Conservation (phyloP, 768 basidiomycete genomes). For the Rhodosporidiobolus odoratus region DNA sequence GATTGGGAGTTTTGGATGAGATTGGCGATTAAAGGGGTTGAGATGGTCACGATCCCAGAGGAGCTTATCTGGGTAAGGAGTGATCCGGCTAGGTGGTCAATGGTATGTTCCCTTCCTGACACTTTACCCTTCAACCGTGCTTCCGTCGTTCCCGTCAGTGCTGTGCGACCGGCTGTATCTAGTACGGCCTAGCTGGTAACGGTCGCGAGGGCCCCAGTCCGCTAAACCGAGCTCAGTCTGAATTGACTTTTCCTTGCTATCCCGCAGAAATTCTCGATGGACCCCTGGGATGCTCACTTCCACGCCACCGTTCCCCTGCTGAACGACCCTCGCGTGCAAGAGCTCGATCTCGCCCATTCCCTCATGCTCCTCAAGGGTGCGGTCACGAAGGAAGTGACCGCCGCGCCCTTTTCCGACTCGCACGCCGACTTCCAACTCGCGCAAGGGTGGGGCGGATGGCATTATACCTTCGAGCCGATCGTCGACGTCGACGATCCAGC, state of each 20-base stretch:
- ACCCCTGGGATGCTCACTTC: conserved; percentile 35
- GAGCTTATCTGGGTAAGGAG: conserved; percentile 30
- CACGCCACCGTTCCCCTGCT: conserved; percentile 27
- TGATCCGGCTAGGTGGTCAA: conserved; percentile 26
- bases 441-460: conserved; percentile 37
- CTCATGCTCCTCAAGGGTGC: conserved; percentile 30
- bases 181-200: no score
- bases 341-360: conserved; percentile 27
- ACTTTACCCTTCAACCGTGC: no score
- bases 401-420: conserved; percentile 29
- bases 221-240: no score
- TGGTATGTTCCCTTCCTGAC: conserved; percentile 13
- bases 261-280: conserved; percentile 38
- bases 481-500: neutral
- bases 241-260: neutral
- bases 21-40: conserved; percentile 14
- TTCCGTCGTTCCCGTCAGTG: no score
- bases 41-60: conserved; percentile 28
- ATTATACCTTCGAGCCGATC: conserved; percentile 32
- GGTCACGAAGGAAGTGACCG: conserved; percentile 9
- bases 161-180: no score
- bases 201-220: no score
- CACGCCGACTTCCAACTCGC: conserved; percentile 27
- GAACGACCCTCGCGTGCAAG: conserved; percentile 30
- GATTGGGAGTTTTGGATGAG: conserved; percentile 37